A percentile compares a stretch with the other conserved stretches of the same genome.
Evolutionary conservation across 1,284 basidiomycete genomes (phyloP).

Genomic region (Hemileia vastatrix): DNA sequence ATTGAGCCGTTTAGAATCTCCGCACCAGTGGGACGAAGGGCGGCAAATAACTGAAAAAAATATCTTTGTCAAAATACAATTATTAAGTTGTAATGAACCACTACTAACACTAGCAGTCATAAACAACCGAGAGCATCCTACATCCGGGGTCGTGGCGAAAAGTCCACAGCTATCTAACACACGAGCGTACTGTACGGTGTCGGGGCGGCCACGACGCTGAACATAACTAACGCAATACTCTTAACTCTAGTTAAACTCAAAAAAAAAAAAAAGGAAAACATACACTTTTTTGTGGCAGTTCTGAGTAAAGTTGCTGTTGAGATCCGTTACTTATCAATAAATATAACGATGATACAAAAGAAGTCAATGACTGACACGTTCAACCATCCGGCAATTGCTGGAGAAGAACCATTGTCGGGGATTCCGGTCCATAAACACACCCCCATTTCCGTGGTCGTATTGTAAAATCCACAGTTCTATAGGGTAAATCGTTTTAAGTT

Average conservation of each 20-base stretch:
- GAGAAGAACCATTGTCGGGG: background rate
- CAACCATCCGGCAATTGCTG: background rate
- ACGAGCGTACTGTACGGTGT: background rate
- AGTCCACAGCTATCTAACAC: background rate
- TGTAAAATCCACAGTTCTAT: background rate
- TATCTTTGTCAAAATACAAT: no score
- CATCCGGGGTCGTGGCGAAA: background rate
- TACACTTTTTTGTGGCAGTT: constrained; percentile 4
- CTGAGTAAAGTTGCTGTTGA: background rate
- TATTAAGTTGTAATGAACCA: no score
- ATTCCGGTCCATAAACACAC: background rate
- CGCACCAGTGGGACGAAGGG: no score
- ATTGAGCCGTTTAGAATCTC: no score
- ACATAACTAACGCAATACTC: background rate
- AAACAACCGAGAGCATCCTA: background rate
- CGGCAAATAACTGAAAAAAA: no score
- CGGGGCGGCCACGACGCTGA: background rate
- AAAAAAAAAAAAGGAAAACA: background rate
- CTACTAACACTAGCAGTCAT: background rate
- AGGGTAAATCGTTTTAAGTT: no score
- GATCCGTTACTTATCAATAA: no score
- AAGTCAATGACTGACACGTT: background rate
- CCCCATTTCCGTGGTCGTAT: background rate
- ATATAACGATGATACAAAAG: background rate
- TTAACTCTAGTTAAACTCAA: background rate